phyloP scores from a whole-genome alignment of 306 rosid species.

The Calophaca sinica region DNA sequence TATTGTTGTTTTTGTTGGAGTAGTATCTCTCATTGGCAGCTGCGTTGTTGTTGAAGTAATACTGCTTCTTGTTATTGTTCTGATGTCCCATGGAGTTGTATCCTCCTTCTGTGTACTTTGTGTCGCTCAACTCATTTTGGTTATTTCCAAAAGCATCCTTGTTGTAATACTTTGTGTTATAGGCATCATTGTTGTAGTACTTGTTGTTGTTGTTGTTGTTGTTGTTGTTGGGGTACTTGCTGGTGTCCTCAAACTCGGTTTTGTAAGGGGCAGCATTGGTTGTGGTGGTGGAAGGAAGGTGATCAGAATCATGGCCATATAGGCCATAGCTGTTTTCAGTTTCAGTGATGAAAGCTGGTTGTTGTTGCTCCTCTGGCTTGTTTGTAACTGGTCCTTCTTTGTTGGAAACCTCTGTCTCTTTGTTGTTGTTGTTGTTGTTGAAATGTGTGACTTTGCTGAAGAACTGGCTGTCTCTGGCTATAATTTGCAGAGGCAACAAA shows the following conservation, averaged over 20 bases:
- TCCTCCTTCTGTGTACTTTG: constrained; percentile 45
- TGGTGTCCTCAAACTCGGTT: constrained; percentile 49
- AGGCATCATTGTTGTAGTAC: constrained; percentile 48
- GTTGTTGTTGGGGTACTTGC: constrained; percentile 42
- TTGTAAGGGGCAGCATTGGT: constrained; percentile 48
- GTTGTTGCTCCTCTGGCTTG: constrained; percentile 55
- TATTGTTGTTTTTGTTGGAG: constrained; percentile 37
- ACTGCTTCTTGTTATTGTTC: constrained; percentile 39
- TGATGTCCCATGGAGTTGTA: constrained; percentile 51
- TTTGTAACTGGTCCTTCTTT: constrained; percentile 44
- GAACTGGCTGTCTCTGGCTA: constrained; percentile 80
- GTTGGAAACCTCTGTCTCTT: constrained; percentile 56
- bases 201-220: constrained; percentile 48
- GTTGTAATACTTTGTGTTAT: constrained; percentile 44
- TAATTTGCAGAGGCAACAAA: constrained; percentile 56
- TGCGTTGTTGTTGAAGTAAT: constrained; percentile 42
- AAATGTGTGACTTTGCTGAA: constrained; percentile 78
- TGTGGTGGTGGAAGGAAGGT: constrained; percentile 55
- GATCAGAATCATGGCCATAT: constrained; percentile 77
- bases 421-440: constrained; percentile 53
- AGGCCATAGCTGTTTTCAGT: constrained; percentile 78
- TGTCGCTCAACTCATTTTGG: constrained; percentile 46
- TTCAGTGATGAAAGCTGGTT: constrained; percentile 71
- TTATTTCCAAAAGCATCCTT: constrained; percentile 40
- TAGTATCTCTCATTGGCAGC: constrained; percentile 32